Evolutionary conservation across 163 green algal genomes (phyloP), one percentile per base, ranked within the genome.

Genomic region (Prototheca cutis): DNA sequence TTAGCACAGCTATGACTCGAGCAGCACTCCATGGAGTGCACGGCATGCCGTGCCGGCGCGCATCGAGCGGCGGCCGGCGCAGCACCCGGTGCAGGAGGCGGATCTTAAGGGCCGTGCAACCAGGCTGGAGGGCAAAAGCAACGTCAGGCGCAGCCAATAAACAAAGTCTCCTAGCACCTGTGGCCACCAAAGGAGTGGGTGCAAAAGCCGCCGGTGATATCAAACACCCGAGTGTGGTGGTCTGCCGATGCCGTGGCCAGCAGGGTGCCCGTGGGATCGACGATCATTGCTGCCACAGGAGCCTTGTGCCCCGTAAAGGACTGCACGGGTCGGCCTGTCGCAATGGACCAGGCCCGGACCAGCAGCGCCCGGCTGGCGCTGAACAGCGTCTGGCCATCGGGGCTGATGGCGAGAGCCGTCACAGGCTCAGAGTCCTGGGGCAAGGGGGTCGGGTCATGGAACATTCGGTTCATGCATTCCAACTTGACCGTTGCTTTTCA

Each of bases 141-240:
- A 39, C n/a, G n/a, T n/a, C n/a, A n/a, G n/a, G n/a, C n/a, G n/a
- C n/a, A n/a, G n/a, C n/a, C n/a, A n/a, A n/a, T n/a, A n/a, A n/a
- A n/a, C n/a, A n/a, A n/a, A 23, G 45, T 1, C 18, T 1, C 18
- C 45, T 21, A 53, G 45, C 45, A 47, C 82, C 73, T 82, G 76
- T 96, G 89, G 4, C 85, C 85, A 0, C 65, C 66, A 66, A 97
- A 93, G 40, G 67, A 67, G 67, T 97, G 90, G 17, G 89, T 97
- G 75, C 80, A 89, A 66, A 80, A 94, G 29, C 82, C 84, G 33
- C 81, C 80, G 0, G 86, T 67, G 24, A 88, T 64, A 68, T 97
- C 89, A 77, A 84, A 95, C 40, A 97, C 87, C 32, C 86, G 76
- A 31, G 85, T 76, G 25, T 40, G 71, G 4, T 81, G 68, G 72